Conservation (phyloP, 371 early-diverging fungal species). For the Actinomortierella ambigua region DNA sequence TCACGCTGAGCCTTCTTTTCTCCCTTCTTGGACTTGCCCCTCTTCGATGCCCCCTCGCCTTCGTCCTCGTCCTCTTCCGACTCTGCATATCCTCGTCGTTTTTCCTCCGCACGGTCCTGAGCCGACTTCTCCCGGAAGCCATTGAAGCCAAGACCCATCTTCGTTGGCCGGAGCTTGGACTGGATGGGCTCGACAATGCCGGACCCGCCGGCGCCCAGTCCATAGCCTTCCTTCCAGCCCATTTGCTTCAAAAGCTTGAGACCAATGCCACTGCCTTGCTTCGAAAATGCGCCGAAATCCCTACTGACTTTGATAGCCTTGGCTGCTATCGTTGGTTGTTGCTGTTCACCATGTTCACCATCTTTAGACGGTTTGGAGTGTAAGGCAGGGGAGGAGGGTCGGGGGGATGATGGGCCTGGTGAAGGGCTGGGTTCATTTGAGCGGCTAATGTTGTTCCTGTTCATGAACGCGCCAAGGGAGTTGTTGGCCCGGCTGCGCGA, state of each 20-base stretch:
- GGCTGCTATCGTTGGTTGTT: conserved; percentile 11
- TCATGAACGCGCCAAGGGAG: too few relatives aligned
- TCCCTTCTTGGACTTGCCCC: not conserved
- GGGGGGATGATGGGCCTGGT: conserved; percentile 20
- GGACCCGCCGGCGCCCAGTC: conserved; percentile 78
- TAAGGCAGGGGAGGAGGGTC: conserved; percentile 19
- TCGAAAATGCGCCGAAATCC: conserved; percentile 83
- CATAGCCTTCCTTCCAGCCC: conserved; percentile 77
- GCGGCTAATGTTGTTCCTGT: conserved; percentile 21
- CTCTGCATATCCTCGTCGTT: conserved; percentile 22
- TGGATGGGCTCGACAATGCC: conserved; percentile 93
- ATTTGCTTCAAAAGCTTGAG: conserved; percentile 84
- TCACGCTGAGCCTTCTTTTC: not conserved
- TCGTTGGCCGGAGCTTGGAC: conserved; percentile 77
- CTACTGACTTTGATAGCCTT: conserved; percentile 53
- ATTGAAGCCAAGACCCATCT: conserved; percentile 81
- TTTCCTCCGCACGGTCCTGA: conserved; percentile 56
- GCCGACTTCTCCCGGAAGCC: conserved; percentile 75
- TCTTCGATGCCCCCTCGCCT: not conserved
- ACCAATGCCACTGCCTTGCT: conserved; percentile 74
- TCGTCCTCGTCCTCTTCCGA: conserved; percentile 30
- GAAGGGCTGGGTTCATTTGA: conserved; percentile 24
- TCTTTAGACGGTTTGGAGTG: conserved; percentile 10
- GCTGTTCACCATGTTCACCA: conserved; percentile 6
- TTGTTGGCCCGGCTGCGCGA: conserved; percentile 7